Base-by-base conservation (phyloP, 2,329 filamentous ascomycete genomes). In the Rhytidhysteron rufulum region DNA sequence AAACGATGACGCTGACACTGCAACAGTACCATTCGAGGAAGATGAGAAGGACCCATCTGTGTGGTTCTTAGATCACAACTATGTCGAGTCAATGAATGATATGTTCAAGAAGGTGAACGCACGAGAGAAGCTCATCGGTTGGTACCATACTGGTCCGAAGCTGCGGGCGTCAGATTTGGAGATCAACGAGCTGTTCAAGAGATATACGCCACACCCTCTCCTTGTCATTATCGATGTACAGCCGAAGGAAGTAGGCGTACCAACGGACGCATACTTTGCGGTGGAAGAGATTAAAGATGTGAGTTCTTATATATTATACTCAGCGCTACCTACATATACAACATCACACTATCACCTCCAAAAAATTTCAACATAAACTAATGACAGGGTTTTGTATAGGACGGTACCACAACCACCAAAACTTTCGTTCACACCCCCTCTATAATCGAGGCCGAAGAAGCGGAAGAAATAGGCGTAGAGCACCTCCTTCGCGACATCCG, bases 41-140 rank as follows among this genome's bases (percentile, higher is more conserved):
- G 93, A 98, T 67, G 93, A 96, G 60, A 95, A 95, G 72, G 90
- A 98, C 65, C 91, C 91, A 3, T 94, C 91, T 25, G 93, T 98
- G 64, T 98, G 93, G 93, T 98, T 97, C 67, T 73, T 98, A 51
- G 93, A 98, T 68, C 93, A 98, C 78, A 97, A 97, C 79, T 98
- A 96, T 62, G 87, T 98, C 68, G 93, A 98, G 71, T 88, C 85
- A 56, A 98, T 98, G 93, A 95, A 93, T 73, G 93, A 97, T 70
- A 98, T 98, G 93, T 98, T 98, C 80, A 98, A 98, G 78, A 97
- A 97, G 74, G 90, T 98, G 77, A 98, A 98, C 74, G 93, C 93
- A 46, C 79, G 88, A 50, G 93, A 98, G 75, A 97, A 97, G 82
- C 79, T 98, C 67, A 94, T 98, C 78, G 93, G 93, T 62, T 98